A percentile compares a stretch with the other conserved stretches of the same genome.
phyloP scores from a whole-genome alignment of 495 filamentous ascomycete genomes.

The Xylaria curta region DNA sequence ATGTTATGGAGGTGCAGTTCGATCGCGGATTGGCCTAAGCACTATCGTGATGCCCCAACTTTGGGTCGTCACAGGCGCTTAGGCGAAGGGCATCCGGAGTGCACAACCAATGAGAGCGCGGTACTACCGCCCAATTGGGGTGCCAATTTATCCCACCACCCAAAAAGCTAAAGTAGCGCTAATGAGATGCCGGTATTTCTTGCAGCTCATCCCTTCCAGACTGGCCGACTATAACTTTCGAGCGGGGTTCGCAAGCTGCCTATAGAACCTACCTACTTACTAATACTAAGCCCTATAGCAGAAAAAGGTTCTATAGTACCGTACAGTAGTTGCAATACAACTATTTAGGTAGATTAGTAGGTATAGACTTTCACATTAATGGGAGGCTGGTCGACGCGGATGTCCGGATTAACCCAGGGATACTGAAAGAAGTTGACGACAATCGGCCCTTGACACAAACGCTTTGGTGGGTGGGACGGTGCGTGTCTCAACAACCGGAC shows the following conservation, averaged over 20 bases:
- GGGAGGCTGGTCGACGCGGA: background rate
- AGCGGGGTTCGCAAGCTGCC: background rate
- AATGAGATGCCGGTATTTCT: conserved; percentile 16
- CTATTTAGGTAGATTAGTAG: background rate
- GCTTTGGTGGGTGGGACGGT: too few species aligned
- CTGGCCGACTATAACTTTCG: background rate
- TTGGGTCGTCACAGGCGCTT: conserved; percentile 24
- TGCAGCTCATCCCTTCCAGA: conserved; percentile 9
- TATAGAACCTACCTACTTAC: background rate
- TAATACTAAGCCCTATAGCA: conserved; percentile 9
- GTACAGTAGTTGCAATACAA: background rate
- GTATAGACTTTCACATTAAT: too few species aligned
- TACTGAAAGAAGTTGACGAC: background rate
- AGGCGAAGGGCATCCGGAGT: background rate
- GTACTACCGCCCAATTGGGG: background rate
- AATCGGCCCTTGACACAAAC: too few species aligned
- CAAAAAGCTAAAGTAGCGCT: background rate
- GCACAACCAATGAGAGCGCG: conserved; percentile 9
- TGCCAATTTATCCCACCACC: background rate
- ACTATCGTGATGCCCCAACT: conserved; percentile 6
- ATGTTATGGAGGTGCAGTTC: background rate
- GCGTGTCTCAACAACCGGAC: too few species aligned
- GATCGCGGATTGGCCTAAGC: conserved; percentile 15
- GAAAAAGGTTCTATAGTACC: background rate
- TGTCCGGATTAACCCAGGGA: background rate